Base-by-base conservation (phyloP, 305 asterid species). In the Rubia tinctorum region DNA sequence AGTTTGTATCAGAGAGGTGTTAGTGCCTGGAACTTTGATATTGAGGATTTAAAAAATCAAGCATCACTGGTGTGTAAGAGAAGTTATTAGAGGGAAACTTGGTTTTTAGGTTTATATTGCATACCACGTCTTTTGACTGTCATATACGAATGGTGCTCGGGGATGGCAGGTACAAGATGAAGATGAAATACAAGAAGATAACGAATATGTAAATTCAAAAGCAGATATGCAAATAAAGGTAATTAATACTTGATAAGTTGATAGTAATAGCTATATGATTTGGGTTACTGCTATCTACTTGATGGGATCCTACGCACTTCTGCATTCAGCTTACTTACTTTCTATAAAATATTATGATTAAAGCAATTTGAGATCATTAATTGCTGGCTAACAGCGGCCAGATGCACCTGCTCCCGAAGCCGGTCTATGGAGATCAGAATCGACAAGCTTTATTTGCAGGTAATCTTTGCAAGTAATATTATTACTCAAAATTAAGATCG, bases 1-100 rank as follows among this genome's bases (percentile, higher is more conserved):
- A 93, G 97, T 79, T 97, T 91, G 86, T 95, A 95, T 80, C 96
- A 95, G 86, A 91, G 99, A 76, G 99, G 99, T 78, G 98, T 95
- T 77, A 95, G 99, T 78, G 98, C 96, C 56, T 95, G 99, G 99
- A 95, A 95, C 84, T 95, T 95, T 80, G 97, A 95, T 82, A 70
- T 95, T 76, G 97, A 91, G 86, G 99, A 95, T 82, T 84, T 95
- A 84, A 95, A 95, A 84, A 78, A 75, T 74, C 98, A 88, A 85
- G 99, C 99, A 75, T 88, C 98, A 75, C 80, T 88, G 94, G 99
- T 95, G 88, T 68, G 91, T 76, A 56, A 39, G 64, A 44, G 61
- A 76, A 73, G 42, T 25, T 60, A 67, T 74, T 74, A 66, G 18
- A 65, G 25, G 64, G 49, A 59, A 66, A 9, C 17, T n/a, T 44